Percentiles rank a stretch among this genome's conserved stretches.
These are phyloP conservation scores for Russula emetica DNA, from an alignment of 768 basidiomycete species.

Conservation along the genomic window DNA sequence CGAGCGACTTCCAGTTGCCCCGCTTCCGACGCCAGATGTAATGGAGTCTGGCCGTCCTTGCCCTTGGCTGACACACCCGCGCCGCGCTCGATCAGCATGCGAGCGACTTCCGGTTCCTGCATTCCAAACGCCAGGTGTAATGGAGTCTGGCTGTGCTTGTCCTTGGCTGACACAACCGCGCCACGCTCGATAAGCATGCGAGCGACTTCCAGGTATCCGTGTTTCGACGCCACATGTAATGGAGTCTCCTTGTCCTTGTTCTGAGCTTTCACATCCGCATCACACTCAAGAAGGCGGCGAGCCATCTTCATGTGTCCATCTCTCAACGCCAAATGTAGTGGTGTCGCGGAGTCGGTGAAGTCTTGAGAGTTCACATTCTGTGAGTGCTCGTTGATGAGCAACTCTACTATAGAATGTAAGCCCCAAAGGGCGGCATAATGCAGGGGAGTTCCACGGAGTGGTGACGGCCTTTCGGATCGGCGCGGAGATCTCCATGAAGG, in stretches of 20 bases:
- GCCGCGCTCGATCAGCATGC: too few relatives aligned
- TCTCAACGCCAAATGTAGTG: not conserved
- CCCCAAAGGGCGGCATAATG: conserved; percentile 1
- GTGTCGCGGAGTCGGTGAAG: not conserved
- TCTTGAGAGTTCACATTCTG: not conserved
- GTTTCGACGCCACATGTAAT: not conserved
- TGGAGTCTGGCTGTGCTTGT: too few relatives aligned
- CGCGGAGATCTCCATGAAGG: too few relatives aligned
- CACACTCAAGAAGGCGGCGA: not conserved
- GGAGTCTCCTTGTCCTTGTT: too few relatives aligned
- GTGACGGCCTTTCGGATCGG: conserved; percentile 81
- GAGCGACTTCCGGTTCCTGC: too few relatives aligned
- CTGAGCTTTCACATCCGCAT: not conserved
- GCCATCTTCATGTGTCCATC: not conserved
- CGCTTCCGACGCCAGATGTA: too few relatives aligned
- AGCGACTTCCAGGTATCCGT: not conserved
- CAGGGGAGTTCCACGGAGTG: conserved; percentile 3
- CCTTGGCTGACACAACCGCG: too few relatives aligned
- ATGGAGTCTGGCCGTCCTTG: too few relatives aligned
- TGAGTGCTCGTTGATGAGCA: conserved; percentile 39
- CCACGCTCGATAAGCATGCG: too few relatives aligned
- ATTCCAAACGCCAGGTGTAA: too few relatives aligned
- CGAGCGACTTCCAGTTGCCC: too few relatives aligned
- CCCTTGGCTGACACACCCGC: too few relatives aligned
- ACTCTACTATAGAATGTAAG: conserved; percentile 44